These are phyloP conservation scores for Debaryomycetaceae sp. DNA, from an alignment of 1,139 yeast genomes.

Conservation along the genomic window DNA sequence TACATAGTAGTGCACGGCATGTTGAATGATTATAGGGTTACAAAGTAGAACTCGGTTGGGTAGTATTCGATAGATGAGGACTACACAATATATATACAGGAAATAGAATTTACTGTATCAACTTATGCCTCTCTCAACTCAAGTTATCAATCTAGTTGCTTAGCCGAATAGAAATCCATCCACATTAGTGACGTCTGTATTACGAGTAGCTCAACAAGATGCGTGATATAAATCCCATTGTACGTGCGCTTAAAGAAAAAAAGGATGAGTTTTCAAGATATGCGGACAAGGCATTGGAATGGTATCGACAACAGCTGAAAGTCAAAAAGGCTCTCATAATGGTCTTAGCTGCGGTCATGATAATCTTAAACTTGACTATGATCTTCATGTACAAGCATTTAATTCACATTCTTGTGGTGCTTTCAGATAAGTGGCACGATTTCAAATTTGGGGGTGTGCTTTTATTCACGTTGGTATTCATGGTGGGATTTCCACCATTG, in stretches of 20 bases:
- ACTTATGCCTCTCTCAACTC: too few relatives aligned
- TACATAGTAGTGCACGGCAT: too few relatives aligned
- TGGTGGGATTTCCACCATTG: slow-evolving; percentile 77
- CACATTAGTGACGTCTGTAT: too few relatives aligned
- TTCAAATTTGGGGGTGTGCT: slow-evolving; percentile 50
- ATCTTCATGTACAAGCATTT: slow-evolving; percentile 49
- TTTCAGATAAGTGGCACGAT: slow-evolving; percentile 47
- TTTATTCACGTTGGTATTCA: slow-evolving; percentile 43
- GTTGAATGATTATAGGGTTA: too few relatives aligned
- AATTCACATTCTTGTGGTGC: slow-evolving; percentile 37
- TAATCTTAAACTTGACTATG: slow-evolving; percentile 24
- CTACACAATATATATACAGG: too few relatives aligned
- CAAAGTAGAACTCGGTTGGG: too few relatives aligned
- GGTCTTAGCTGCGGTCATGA: slow-evolving; percentile 12
- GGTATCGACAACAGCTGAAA: slow-evolving; percentile 20
- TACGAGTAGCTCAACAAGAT: too few relatives aligned
- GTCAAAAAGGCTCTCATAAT: slow-evolving; percentile 11
- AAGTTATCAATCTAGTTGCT: too few relatives aligned
- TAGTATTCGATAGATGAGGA: too few relatives aligned
- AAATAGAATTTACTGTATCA: too few relatives aligned
- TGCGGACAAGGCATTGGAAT: slow-evolving; percentile 5
- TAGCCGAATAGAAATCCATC: too few relatives aligned
- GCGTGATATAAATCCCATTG: background rate
- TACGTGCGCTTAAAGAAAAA: background rate
- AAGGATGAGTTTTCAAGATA: background rate